Conservation (phyloP, 2,329 filamentous ascomycete genomes). For the Orbilia oligospora region DNA sequence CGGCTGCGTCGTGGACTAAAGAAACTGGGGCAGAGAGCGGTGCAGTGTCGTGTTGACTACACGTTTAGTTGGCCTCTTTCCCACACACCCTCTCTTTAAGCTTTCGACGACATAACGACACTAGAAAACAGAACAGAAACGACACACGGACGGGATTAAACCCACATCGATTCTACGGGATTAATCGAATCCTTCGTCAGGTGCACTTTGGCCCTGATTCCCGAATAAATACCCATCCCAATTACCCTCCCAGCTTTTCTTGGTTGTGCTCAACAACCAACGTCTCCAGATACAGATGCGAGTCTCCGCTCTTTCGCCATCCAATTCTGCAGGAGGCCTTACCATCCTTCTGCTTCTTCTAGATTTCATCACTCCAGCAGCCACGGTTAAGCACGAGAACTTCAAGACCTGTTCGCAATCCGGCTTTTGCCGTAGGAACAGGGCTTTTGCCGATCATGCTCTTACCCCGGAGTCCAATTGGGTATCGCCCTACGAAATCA, state of each 20-base stretch:
- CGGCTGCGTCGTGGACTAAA: slow-evolving; percentile 12
- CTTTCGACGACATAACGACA: slow-evolving; percentile 22
- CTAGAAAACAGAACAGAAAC: background rate
- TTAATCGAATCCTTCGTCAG: slow-evolving; percentile 33
- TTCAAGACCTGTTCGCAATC: slow-evolving; percentile 98
- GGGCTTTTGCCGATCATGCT: slow-evolving; percentile 86
- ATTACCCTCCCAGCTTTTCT: slow-evolving; percentile 39
- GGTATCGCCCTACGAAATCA: slow-evolving; percentile 84
- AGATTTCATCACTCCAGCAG: slow-evolving; percentile 69
- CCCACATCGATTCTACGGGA: slow-evolving; percentile 5
- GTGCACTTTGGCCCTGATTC: slow-evolving; percentile 40
- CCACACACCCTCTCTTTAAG: background rate
- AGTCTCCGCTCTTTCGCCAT: slow-evolving; percentile 37
- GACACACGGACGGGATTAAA: slow-evolving; percentile 8
- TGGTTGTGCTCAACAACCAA: slow-evolving; percentile 57
- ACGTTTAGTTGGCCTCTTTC: slow-evolving; percentile 46
- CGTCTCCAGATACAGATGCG: slow-evolving; percentile 25
- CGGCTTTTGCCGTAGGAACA: slow-evolving; percentile 96
- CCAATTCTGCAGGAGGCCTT: slow-evolving; percentile 48
- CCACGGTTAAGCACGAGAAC: slow-evolving; percentile 91
- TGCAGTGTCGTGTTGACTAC: slow-evolving; percentile 9
- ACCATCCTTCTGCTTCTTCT: slow-evolving; percentile 61
- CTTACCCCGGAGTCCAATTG: slow-evolving; percentile 73
- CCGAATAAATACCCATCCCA: slow-evolving; percentile 24
- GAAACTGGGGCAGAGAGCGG: background rate